Evolutionary conservation across 129 eudicot species (phyloP).

Genomic region (Calendula officinalis): DNA sequence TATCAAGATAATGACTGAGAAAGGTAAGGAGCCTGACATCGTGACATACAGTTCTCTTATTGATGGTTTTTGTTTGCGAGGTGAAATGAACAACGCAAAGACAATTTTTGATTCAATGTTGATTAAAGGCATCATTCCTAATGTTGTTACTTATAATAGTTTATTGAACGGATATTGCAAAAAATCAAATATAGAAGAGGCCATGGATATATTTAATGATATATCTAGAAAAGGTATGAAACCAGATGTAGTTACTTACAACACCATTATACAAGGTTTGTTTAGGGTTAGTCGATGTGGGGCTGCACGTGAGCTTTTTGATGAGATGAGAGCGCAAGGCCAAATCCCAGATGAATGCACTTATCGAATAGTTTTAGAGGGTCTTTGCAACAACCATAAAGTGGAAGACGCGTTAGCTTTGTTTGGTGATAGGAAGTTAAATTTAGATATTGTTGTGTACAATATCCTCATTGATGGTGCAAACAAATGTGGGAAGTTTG

Average conservation of each 20-base stretch:
- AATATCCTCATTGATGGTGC: conserved; percentile 5
- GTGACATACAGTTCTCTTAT: background rate
- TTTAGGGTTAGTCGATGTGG: background rate
- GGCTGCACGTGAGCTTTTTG: conserved; percentile 8
- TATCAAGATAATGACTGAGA: background rate
- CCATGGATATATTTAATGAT: background rate
- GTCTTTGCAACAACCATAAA: conserved; percentile 17
- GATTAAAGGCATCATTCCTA: background rate
- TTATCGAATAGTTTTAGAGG: conserved; percentile 9
- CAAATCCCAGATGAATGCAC: conserved; percentile 2
- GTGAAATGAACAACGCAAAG: background rate
- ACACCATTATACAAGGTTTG: background rate
- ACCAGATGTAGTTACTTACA: conserved; percentile 1
- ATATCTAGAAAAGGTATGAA: background rate
- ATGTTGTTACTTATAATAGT: background rate
- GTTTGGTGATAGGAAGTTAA: conserved; percentile 10
- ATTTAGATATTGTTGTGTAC: background rate
- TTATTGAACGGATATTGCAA: conserved; percentile 18
- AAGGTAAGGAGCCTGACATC: background rate
- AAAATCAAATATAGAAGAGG: background rate
- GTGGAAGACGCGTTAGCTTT: conserved; percentile 14
- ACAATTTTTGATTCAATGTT: background rate
- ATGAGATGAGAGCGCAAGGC: conserved; percentile 12
- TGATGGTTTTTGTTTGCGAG: background rate
- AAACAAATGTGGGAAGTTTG: background rate